phyloP scores from a whole-genome alignment of 805 yeast genomes.

The Yarrowia keelungensis region DNA sequence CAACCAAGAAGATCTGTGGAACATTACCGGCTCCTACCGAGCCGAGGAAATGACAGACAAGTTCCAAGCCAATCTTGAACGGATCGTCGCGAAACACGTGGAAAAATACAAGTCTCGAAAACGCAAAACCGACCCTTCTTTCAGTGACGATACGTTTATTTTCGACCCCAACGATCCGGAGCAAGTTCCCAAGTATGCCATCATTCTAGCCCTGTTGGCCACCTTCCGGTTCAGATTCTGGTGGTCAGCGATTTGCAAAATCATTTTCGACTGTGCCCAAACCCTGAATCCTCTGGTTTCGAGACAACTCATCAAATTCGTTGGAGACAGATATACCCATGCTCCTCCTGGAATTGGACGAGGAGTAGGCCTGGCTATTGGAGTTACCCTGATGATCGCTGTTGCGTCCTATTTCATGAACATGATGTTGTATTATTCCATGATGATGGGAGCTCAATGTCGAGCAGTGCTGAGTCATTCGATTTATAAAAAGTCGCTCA shows the following conservation, averaged over 20 bases:
- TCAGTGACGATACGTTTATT: not conserved
- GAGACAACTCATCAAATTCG: slow-evolving; percentile 66
- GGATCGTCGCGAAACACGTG: slow-evolving; percentile 44
- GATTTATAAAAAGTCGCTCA: slow-evolving; percentile 69
- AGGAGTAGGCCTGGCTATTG: slow-evolving; percentile 79
- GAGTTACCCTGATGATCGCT: slow-evolving; percentile 64
- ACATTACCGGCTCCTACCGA: slow-evolving; percentile 50
- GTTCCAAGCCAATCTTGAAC: slow-evolving; percentile 49
- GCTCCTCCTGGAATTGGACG: slow-evolving; percentile 55
- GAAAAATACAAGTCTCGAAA: slow-evolving; percentile 44
- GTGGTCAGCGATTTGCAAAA: slow-evolving; percentile 47
- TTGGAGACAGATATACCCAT: slow-evolving; percentile 58
- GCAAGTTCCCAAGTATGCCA: slow-evolving; percentile 43
- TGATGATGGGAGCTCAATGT: slow-evolving; percentile 69
- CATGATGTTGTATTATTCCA: slow-evolving; percentile 65
- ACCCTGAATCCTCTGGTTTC: slow-evolving; percentile 71
- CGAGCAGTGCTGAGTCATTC: slow-evolving; percentile 73
- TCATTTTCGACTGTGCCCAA: slow-evolving; percentile 47
- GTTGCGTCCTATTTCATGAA: slow-evolving; percentile 59
- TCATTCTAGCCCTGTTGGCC: slow-evolving; percentile 49
- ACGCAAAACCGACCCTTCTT: slow-evolving; percentile 56
- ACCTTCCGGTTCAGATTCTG: slow-evolving; percentile 49
- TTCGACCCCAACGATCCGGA: slow-evolving; percentile 22
- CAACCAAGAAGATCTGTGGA: slow-evolving; percentile 61
- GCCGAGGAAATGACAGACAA: slow-evolving; percentile 50